A percentile compares a stretch with the other conserved stretches of the same genome.
Evolutionary conservation across 371 early-diverging fungal genomes (phyloP).

Genomic region (Saksenaea vasiformis): DNA sequence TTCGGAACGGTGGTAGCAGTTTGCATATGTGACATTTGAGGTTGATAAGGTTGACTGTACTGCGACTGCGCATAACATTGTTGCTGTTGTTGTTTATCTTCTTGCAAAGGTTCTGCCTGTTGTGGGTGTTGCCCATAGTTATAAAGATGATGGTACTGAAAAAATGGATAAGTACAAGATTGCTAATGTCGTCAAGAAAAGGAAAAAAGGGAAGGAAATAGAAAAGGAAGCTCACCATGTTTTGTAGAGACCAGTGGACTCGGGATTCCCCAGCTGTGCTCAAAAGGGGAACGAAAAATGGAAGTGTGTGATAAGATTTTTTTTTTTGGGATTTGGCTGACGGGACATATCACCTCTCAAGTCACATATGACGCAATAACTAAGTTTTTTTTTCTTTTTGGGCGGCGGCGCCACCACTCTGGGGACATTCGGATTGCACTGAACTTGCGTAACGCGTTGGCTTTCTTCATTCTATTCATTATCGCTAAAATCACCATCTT

Average conservation of each 20-base stretch:
- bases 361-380: too few relatives aligned
- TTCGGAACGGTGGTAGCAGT: neutral
- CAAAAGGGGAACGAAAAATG: neutral
- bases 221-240: neutral
- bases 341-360: too few relatives aligned
- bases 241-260: neutral
- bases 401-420: too few relatives aligned
- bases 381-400: too few relatives aligned
- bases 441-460: too few relatives aligned
- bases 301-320: too few relatives aligned
- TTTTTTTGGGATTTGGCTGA: too few relatives aligned
- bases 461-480: too few relatives aligned
- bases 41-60: neutral
- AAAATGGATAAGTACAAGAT: neutral
- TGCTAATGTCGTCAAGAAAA: neutral
- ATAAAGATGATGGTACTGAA: neutral
- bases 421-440: too few relatives aligned
- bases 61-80: neutral
- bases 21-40: neutral
- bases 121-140: neutral
- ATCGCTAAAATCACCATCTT: too few relatives aligned
- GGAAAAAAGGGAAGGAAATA: neutral
- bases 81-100: slow-evolving; percentile 4
- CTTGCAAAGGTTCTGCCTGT: neutral
- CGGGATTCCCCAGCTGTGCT: slow-evolving; percentile 1